A percentile compares a stretch with the other conserved stretches of the same genome.
Evolutionary conservation across 805 yeast species (phyloP).

Genomic region (Cyberlindnera meyerae): DNA sequence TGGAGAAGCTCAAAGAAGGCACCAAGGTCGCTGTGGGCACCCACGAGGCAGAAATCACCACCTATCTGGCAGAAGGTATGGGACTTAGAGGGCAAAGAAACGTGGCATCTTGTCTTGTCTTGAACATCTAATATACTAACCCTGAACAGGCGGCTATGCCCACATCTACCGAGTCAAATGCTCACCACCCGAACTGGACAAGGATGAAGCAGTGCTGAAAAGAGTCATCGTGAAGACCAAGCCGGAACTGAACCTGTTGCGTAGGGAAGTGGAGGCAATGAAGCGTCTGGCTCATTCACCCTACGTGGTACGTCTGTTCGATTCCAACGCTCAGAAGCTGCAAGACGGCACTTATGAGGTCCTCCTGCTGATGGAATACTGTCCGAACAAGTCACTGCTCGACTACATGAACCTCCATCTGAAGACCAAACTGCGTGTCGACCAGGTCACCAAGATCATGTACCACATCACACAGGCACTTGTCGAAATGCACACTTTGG

Average conservation of each 20-base stretch:
- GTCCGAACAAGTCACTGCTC: slow-evolving; percentile 79
- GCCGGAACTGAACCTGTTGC: slow-evolving; percentile 54
- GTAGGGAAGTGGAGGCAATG: slow-evolving; percentile 81
- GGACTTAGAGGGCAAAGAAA: not conserved
- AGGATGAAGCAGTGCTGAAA: slow-evolving; percentile 61
- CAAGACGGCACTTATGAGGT: slow-evolving; percentile 68
- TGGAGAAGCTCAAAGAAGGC: slow-evolving; percentile 39
- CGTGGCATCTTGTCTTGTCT: not conserved
- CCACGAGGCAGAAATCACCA: slow-evolving; percentile 48
- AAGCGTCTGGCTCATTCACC: slow-evolving; percentile 49
- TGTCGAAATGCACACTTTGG: slow-evolving; percentile 73
- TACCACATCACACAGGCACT: slow-evolving; percentile 75
- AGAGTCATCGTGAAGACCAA: slow-evolving; percentile 72
- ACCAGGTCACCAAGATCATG: slow-evolving; percentile 79
- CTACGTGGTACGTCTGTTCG: slow-evolving; percentile 64
- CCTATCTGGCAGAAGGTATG: slow-evolving; percentile 58
- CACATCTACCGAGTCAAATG: slow-evolving; percentile 66
- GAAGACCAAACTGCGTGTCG: slow-evolving; percentile 69
- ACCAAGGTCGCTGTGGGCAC: slow-evolving; percentile 56
- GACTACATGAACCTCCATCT: slow-evolving; percentile 88
- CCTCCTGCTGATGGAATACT: slow-evolving; percentile 85
- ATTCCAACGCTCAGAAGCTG: slow-evolving; percentile 68
- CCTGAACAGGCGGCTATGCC: slow-evolving; percentile 61
- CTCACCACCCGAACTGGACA: slow-evolving; percentile 39
- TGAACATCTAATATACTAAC: slow-evolving; percentile 6